Evolutionary conservation across 73 alveolate genomes (phyloP), one percentile per base, ranked within the genome.

Genomic region (Paramecium pentaurelia): DNA sequence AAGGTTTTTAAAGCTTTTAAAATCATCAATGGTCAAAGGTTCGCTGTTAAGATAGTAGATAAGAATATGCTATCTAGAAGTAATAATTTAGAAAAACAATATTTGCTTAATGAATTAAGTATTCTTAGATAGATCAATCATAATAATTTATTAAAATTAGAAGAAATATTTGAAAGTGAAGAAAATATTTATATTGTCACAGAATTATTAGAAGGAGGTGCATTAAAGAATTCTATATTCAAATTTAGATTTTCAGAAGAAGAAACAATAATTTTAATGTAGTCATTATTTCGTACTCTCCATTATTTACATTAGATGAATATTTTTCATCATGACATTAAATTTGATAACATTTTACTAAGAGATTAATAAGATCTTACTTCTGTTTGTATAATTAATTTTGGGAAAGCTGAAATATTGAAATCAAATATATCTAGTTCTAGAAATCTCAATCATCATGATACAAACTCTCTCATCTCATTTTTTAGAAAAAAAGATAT

Each of bases 131-230:
- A 64, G 28, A 34, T 64, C 84, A 64, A 64, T 64, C 84, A 64
- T 34, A 28, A 11, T 14, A 64, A 64, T 64, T 32, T 64, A 12
- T 32, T 64, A 64, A 64, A 64, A 64, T 16, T 64, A 32, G 84
- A 64, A 32, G 84, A 64, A 27, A 64, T 34, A 28, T 64, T 28
- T 27, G 84, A 64, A 64, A 34, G 47, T 3, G 84, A 64, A 7
- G 84, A 64, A 8, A 64, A 64, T 28, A 64, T 64, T 14, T 64
- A 64, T 64, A 64, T 64, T 28, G 84, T 64, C 0, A 64, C 84
- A 32, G 84, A 64, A 27, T 64, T 64, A 64, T 64, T 64, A n/a
- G 84, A 64, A 64, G 84, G 84, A 32, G 84, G 84, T 6, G 18
- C 45, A 28, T 12, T 64, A 32, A 64, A 64, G 47, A 64, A 64